Evolutionary conservation across 164 flowering plant species (phyloP), one percentile per base, ranked within the genome.

Genomic region (Nymphaea colorata): DNA sequence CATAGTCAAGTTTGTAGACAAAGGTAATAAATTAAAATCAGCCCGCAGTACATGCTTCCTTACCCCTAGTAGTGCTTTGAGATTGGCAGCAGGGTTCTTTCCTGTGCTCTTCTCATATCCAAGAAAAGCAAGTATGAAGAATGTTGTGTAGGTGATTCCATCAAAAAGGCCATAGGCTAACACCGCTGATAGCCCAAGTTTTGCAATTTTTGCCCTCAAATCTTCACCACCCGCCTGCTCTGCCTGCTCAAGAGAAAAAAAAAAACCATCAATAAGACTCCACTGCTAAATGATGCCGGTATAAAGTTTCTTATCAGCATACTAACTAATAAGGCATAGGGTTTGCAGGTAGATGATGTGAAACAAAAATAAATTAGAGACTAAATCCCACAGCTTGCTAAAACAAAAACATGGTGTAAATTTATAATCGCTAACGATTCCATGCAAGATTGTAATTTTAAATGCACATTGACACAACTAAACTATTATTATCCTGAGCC

Each of bases 91-190:
- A 67, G 82, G 82, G 41, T 79, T 79, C 61, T 80, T 77, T 43
- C 79, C 81, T 6, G 83, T 80, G 61, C 77, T 80, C 51, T 80
- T 80, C 78, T 79, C 82, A 72, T 74, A 79, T 44, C 80, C 80
- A 62, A 78, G 76, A 59, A 80, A 78, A 12, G 77, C 79, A 51
- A 78, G 72, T n/a, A 74, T 59, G 69, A 80, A 80, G 74, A 80
- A 78, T 11, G 73, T 65, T 41, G 83, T 78, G 62, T 78, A 80
- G n/a, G 71, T 63, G 16, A 69, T 64, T 3, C 71, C 71, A 62
- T 69, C 71, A 69, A 69, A 17, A 16, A 69, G 42, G 0, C 77
- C 77, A 71, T 71, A 75, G 11, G 74, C 77, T 6, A 75, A 68
- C 7, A 75, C 71, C 41, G 72, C 74, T 44, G 74, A 74, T 41